Percentiles rank a stretch among this genome's conserved stretches.
These are phyloP conservation scores for Trichophyton schoenleinii DNA, from an alignment of 2,329 filamentous ascomycete species.

Conservation along the genomic window DNA sequence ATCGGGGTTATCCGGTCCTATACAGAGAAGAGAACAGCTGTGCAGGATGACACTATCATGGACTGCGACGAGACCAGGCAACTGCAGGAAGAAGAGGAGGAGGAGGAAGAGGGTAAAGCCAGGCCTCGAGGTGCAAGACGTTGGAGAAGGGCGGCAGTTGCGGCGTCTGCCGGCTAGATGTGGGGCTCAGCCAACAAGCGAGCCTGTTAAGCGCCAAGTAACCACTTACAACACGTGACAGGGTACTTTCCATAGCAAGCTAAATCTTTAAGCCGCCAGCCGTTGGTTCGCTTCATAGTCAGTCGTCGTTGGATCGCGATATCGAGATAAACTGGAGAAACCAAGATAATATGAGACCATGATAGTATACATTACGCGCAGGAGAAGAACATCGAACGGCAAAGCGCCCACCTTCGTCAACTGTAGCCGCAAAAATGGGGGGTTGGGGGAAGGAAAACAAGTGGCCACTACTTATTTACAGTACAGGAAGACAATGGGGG, in stretches of 20 bases:
- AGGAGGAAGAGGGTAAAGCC: not conserved
- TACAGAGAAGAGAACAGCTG: not conserved
- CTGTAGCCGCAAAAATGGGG: not conserved
- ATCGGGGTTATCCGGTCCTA: not conserved
- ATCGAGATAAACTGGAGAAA: not conserved
- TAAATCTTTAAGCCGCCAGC: not conserved
- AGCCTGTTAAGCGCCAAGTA: not conserved
- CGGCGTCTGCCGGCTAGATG: not conserved
- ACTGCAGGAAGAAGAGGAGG: not conserved
- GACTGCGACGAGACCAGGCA: not conserved
- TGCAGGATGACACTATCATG: not conserved
- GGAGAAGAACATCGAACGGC: not conserved
- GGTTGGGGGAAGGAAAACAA: not conserved
- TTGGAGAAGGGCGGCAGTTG: not conserved
- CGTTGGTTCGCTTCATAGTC: not conserved
- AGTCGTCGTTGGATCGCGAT: not conserved
- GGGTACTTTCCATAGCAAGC: not conserved
- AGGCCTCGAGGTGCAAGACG: not conserved
- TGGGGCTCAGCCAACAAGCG: not conserved
- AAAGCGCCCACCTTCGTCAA: not conserved
- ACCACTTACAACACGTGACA: not conserved
- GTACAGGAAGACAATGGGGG: not conserved
- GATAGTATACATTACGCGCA: not conserved
- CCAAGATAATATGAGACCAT: not conserved
- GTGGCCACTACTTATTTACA: slow-evolving; percentile 1